Conservation (phyloP, 2,329 filamentous ascomycete species). For the Sphaerulina vaccinii region DNA sequence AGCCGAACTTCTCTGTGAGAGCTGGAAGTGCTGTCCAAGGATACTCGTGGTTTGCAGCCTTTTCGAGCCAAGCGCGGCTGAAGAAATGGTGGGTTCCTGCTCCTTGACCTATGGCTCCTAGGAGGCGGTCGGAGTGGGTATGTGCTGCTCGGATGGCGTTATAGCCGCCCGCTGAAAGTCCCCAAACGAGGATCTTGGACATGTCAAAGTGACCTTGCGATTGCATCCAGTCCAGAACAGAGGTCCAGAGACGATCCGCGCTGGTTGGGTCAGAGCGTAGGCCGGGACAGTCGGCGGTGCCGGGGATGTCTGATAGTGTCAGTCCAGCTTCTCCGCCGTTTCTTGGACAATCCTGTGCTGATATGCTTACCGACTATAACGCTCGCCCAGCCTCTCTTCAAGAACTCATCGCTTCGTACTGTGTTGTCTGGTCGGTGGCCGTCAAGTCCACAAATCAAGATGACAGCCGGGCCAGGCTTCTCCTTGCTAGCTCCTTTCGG, state of each 20-base stretch:
- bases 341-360: background rate
- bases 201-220: constrained; percentile 55
- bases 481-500: constrained; percentile 36
- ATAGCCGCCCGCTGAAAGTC: constrained; percentile 65
- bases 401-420: constrained; percentile 59
- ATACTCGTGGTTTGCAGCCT: constrained; percentile 64
- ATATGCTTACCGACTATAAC: constrained; percentile 57
- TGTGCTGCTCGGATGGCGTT: constrained; percentile 65
- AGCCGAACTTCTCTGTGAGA: constrained; percentile 64
- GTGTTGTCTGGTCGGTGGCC: constrained; percentile 65
- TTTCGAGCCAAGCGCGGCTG: constrained; percentile 58
- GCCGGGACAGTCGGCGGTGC: constrained; percentile 66
- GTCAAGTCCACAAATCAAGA: constrained; percentile 62
- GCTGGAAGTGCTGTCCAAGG: constrained; percentile 39
- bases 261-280: constrained; percentile 59
- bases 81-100: constrained; percentile 64
- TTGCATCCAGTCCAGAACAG: constrained; percentile 61
- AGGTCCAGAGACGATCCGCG: constrained; percentile 62
- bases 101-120: constrained; percentile 61
- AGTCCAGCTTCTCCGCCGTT: background rate
- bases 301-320: constrained; percentile 38
- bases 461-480: constrained; percentile 47
- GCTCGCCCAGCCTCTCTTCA: constrained; percentile 61
- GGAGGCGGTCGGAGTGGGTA: constrained; percentile 58
- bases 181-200: constrained; percentile 60